phyloP scores from a whole-genome alignment of 768 basidiomycete species.

The Suillus placidus region DNA sequence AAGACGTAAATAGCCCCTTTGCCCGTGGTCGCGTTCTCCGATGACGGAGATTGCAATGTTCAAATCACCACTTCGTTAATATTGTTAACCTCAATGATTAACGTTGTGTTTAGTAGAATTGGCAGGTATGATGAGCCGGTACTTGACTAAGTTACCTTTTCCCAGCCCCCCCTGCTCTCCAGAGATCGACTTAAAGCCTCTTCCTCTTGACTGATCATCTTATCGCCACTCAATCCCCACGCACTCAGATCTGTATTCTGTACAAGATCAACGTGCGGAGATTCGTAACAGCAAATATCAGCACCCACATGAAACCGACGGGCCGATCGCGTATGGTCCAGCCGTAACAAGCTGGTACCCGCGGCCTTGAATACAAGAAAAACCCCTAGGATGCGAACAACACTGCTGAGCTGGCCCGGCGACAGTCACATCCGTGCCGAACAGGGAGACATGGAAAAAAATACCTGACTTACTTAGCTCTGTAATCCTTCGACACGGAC shows the following conservation, averaged over 20 bases:
- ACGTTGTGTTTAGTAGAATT: not conserved
- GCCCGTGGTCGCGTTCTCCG: not conserved
- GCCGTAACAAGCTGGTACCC: not conserved
- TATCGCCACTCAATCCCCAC: not conserved
- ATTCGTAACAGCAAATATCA: not conserved
- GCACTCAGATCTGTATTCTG: not conserved
- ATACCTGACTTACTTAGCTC: no score
- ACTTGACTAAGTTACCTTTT: not conserved
- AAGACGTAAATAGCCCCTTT: not conserved
- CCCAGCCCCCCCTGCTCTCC: not conserved
- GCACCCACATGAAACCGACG: not conserved
- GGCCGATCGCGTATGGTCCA: not conserved
- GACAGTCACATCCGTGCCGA: not conserved
- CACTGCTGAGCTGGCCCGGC: not conserved
- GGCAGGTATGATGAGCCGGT: not conserved
- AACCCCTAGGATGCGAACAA: not conserved
- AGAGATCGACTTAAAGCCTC: not conserved
- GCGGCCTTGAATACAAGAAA: not conserved
- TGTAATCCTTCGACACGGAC: no score
- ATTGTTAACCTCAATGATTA: no score
- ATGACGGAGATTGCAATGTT: not conserved
- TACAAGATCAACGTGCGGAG: not conserved
- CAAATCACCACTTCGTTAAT: not conserved
- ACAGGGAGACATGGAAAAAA: no score
- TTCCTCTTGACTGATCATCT: not conserved